These are phyloP conservation scores for Austroboletus festivus DNA, from an alignment of 768 basidiomycete genomes.

Conservation along the genomic window DNA sequence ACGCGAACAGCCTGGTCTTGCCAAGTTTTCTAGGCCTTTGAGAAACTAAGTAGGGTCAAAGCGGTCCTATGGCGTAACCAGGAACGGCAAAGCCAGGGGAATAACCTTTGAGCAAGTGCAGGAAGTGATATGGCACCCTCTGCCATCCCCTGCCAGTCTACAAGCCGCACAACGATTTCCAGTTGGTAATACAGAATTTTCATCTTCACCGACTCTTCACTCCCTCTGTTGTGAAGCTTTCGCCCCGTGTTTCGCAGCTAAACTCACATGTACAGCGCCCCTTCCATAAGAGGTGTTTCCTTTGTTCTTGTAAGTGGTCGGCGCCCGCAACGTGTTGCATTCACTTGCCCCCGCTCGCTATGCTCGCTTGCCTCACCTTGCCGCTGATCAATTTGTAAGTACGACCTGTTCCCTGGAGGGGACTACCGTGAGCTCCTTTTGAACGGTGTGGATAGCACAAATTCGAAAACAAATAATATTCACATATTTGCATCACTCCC, in stretches of 20 bases:
- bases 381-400: too few relatives aligned
- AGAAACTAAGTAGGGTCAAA: constrained; percentile 10
- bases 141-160: not conserved
- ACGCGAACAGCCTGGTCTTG: not conserved
- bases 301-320: not conserved
- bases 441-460: too few relatives aligned
- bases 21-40: not conserved
- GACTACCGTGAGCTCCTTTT: too few relatives aligned
- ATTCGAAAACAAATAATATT: not conserved
- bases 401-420: too few relatives aligned
- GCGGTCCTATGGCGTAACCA: constrained; percentile 24
- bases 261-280: not conserved
- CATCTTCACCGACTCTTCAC: not conserved
- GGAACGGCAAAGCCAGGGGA: constrained; percentile 2
- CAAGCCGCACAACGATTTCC: not conserved
- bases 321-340: not conserved
- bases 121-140: not conserved
- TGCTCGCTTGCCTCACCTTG: constrained; percentile 2
- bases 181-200: not conserved
- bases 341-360: not conserved
- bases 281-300: not conserved
- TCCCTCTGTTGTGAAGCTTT: not conserved
- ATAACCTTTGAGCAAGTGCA: not conserved
- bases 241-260: not conserved
- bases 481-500: too few relatives aligned